phyloP scores from a whole-genome alignment of 129 eudicot genomes.

The Flaveria sonorensis region DNA sequence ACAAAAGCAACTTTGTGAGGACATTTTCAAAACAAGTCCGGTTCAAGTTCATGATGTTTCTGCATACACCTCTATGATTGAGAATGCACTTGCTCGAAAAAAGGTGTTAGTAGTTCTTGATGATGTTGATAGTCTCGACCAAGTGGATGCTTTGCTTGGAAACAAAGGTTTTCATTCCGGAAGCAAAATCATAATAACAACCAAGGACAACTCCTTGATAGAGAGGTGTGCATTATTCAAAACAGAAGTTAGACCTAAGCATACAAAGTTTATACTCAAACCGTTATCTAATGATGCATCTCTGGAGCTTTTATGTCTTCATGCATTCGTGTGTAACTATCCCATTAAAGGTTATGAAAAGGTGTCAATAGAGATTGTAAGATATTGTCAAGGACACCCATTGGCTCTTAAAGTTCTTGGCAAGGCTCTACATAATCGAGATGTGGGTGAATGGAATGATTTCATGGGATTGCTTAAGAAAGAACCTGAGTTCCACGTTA shows the following conservation, averaged over 20 bases:
- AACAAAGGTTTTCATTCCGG: conserved; percentile 19
- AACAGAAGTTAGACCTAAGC: not conserved
- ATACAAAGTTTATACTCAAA: not conserved
- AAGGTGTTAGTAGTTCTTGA: conserved; percentile 36
- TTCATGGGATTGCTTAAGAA: not conserved
- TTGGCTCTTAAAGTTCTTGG: conserved; percentile 33
- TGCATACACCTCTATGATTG: conserved; percentile 20
- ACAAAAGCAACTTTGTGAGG: conserved; percentile 33
- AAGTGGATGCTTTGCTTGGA: conserved; percentile 3
- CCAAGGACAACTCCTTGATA: conserved; percentile 10
- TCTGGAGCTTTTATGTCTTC: conserved; percentile 26
- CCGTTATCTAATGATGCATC: not conserved
- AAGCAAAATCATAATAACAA: conserved; percentile 41
- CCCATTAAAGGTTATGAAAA: conserved; percentile 14
- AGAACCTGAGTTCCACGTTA: not conserved
- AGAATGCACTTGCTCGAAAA: conserved; percentile 4
- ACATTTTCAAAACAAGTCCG: not conserved
- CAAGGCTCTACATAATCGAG: conserved; percentile 13
- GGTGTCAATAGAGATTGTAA: conserved; percentile 10
- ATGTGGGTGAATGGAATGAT: conserved; percentile 19
- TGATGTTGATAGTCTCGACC: conserved; percentile 8
- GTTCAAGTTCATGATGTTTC: not conserved
- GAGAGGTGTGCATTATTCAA: conserved; percentile 3
- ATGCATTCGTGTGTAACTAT: conserved; percentile 33
- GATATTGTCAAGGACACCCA: conserved; percentile 33